Conservation (phyloP, 1,284 basidiomycete species). For the Cryptococcus amylolentus region DNA sequence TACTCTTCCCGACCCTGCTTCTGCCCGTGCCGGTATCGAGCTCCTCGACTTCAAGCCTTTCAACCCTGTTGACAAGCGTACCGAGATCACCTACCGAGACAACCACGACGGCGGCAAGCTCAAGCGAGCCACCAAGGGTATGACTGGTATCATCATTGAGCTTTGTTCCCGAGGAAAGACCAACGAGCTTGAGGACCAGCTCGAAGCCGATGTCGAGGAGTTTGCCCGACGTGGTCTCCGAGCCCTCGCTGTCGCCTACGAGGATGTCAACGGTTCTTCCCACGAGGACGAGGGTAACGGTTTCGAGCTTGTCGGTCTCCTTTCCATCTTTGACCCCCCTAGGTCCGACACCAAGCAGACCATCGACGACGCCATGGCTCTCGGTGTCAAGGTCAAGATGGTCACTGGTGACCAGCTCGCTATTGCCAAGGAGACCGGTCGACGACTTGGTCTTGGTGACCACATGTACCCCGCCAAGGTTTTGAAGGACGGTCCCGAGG, state of each 20-base stretch:
- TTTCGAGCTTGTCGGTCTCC: conserved; percentile 94
- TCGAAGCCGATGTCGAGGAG: conserved; percentile 93
- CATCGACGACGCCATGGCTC: conserved; percentile 90
- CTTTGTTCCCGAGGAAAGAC: conserved; percentile 97
- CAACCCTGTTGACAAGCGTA: conserved; percentile 99
- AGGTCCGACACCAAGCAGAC: conserved; percentile 99
- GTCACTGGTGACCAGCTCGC: conserved; percentile 99
- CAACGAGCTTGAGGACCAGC: conserved; percentile 78
- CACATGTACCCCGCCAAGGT: conserved; percentile 97
- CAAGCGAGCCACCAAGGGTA: conserved; percentile 98
- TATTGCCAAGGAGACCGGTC: conserved; percentile 98
- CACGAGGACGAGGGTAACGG: conserved; percentile 67
- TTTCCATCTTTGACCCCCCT: conserved; percentile 97
- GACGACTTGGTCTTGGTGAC: conserved; percentile 91
- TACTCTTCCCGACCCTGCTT: conserved; percentile 67
- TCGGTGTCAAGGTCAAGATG: conserved; percentile 99
- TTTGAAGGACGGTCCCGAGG: conserved; percentile 83
- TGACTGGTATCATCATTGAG: conserved; percentile 95
- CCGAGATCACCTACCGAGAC: conserved; percentile 96
- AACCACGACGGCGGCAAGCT: conserved; percentile 80
- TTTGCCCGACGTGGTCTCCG: conserved; percentile 95
- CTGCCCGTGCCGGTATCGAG: conserved; percentile 87
- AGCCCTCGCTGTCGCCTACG: conserved; percentile 92
- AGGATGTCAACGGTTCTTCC: conserved; percentile 76
- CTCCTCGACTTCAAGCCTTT: conserved; percentile 98